phyloP scores from a whole-genome alignment of 2,329 filamentous ascomycete genomes.

The Fusarium guadeloupense region DNA sequence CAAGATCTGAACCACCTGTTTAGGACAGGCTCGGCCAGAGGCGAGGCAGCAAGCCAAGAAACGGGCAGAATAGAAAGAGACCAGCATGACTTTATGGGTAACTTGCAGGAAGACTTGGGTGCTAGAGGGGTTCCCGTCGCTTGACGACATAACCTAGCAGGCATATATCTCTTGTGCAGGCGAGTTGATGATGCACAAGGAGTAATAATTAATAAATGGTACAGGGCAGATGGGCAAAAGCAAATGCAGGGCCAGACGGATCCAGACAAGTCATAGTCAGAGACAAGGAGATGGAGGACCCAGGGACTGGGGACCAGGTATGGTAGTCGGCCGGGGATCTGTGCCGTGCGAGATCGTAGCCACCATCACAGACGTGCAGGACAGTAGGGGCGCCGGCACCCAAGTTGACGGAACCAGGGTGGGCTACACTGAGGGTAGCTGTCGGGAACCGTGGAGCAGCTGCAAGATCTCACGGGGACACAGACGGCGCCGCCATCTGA shows the following conservation, averaged over 20 bases:
- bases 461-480: conserved; percentile 47
- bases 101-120: conserved; percentile 29
- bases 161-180: conserved; percentile 21
- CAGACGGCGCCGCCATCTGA: conserved; percentile 44
- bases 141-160: conserved; percentile 33
- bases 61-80: conserved; percentile 30
- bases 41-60: conserved; percentile 44
- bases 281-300: conserved; percentile 23
- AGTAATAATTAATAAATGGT: conserved; percentile 21
- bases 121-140: conserved; percentile 29
- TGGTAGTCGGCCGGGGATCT: conserved; percentile 31
- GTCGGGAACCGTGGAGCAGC: conserved; percentile 43
- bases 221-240: conserved; percentile 22
- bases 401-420: conserved; percentile 48
- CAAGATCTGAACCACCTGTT: conserved; percentile 50
- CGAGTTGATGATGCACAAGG: conserved; percentile 15
- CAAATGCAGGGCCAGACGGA: conserved; percentile 35
- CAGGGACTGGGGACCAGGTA: conserved; percentile 29
- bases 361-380: conserved; percentile 29
- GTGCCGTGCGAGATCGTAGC: conserved; percentile 39
- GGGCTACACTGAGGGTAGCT: conserved; percentile 39
- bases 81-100: conserved; percentile 40
- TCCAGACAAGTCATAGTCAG: conserved; percentile 29
- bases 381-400: conserved; percentile 41
- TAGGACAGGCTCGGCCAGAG: conserved; percentile 48